These are phyloP conservation scores for Hanseniaspora clermontiae DNA, from an alignment of 805 yeast genomes.

Conservation along the genomic window DNA sequence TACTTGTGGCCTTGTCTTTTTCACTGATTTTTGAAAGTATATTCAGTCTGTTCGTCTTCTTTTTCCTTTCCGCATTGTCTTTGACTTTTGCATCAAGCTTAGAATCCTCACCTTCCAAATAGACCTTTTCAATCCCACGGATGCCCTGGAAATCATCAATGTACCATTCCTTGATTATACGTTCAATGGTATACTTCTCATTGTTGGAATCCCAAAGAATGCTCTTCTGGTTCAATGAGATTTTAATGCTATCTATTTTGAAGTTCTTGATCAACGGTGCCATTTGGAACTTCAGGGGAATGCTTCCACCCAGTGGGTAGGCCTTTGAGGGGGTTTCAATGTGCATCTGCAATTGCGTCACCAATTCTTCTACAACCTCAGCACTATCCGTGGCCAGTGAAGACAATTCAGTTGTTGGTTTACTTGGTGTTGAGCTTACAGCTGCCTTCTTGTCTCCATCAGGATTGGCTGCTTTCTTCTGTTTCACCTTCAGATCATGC, in stretches of 20 bases:
- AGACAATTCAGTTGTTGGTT: not conserved
- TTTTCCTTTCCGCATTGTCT: not conserved
- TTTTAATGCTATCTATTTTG: not conserved
- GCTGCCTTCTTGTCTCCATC: not conserved
- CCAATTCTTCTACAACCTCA: not conserved
- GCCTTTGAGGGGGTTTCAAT: constrained; percentile 10
- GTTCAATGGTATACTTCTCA: constrained; percentile 1
- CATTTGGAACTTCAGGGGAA: constrained; percentile 6
- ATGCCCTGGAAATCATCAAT: not conserved
- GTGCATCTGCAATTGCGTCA: constrained; percentile 4
- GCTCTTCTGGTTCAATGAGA: not conserved
- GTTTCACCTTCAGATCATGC: constrained; percentile 6
- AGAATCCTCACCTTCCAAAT: not conserved
- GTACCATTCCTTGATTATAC: not conserved
- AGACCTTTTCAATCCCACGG: constrained; percentile 1
- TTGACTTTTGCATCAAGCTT: not conserved
- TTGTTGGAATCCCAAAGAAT: constrained; percentile 8
- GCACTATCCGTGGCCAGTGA: not conserved
- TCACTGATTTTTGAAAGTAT: not conserved
- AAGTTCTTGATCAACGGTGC: constrained; percentile 8
- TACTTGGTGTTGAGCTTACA: not conserved
- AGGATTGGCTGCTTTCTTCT: too few relatives aligned
- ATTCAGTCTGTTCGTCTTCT: not conserved
- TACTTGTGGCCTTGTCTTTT: not conserved
- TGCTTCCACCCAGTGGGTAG: constrained; percentile 6